phyloP scores from a whole-genome alignment of 164 flowering plant species.

The Stephania cephalantha region DNA sequence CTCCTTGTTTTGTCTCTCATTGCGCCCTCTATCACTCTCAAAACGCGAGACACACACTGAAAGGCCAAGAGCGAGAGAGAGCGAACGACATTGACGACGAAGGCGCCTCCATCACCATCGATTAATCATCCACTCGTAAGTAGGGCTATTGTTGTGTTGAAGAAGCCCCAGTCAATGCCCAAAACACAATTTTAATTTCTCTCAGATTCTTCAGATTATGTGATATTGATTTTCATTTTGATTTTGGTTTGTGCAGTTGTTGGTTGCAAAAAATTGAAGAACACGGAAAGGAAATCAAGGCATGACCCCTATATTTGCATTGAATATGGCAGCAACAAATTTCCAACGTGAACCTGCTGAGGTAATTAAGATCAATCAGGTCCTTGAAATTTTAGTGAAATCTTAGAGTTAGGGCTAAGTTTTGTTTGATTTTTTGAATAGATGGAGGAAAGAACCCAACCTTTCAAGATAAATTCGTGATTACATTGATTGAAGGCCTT shows the following conservation, averaged over 20 bases:
- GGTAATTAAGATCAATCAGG: constrained; percentile 38
- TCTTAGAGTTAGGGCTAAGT: background rate
- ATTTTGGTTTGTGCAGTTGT: constrained; percentile 44
- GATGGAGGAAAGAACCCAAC: constrained; percentile 83
- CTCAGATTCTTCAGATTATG: background rate
- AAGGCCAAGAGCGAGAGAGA: too few species aligned
- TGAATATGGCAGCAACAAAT: constrained; percentile 65
- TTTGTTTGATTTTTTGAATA: constrained; percentile 11
- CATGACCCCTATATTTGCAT: constrained; percentile 91
- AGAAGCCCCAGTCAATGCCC: background rate
- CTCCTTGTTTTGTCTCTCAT: too few species aligned
- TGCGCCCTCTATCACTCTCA: too few species aligned
- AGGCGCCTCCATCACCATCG: too few species aligned
- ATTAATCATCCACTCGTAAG: too few species aligned
- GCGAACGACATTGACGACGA: too few species aligned
- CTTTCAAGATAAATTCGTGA: constrained; percentile 77
- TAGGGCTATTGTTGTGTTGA: too few species aligned
- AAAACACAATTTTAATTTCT: background rate
- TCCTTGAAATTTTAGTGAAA: background rate
- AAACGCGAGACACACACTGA: too few species aligned
- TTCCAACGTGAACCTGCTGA: constrained; percentile 76
- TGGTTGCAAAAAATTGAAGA: constrained; percentile 66
- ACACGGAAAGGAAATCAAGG: constrained; percentile 90
- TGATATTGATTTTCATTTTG: background rate
- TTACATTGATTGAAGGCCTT: constrained; percentile 67